Base-by-base conservation (phyloP, 495 filamentous ascomycete genomes). In the Trichoderma reesei region DNA sequence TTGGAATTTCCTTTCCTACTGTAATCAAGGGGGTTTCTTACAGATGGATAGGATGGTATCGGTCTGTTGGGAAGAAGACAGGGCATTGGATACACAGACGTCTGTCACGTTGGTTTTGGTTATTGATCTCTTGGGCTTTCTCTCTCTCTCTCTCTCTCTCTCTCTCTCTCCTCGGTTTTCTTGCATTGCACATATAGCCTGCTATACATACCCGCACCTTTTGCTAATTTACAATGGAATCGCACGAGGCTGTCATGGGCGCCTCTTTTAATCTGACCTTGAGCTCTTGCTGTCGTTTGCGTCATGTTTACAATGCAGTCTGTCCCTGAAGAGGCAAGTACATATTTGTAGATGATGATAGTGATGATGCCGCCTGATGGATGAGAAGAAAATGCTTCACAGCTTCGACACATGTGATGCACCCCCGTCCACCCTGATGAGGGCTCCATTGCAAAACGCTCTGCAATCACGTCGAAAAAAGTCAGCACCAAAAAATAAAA, bases 371-470 rank as follows among this genome's bases (percentile, higher is more conserved):
- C 16, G 44, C 44, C n/a, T 48, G 41, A 11, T 60, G 56, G 2
- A 60, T 34, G 36, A 60, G 11, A 16, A 7, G 3, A 60, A 60
- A 3, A 13, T 8, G 9, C 39, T 48, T 64, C 48, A 76, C 37
- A 77, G 68, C 71, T 75, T 78, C 13, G 68, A 61, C 61, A 72
- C 61, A 31, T 77, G 63, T 36, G 69, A 64, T 14, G 72, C 65
- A 9, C 89, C 89, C 3, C 89, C 89, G 74, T 92, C 89, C 63
- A 91, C 69, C 14, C 85, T 73, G 68, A 92, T 85, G n/a, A 84
- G 89, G 34, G 89, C 87, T 20, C 89, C 89, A 65, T 90, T 92
- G 11, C 92, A 79, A 76, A 82, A 94, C 11, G 83, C 82, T 0
- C 69, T 70, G 56, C 6, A 13, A 10, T 9, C 2, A 56, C 20